phyloP scores from a whole-genome alignment of 2,329 filamentous ascomycete species.

The Aspergillus eucalypticola region DNA sequence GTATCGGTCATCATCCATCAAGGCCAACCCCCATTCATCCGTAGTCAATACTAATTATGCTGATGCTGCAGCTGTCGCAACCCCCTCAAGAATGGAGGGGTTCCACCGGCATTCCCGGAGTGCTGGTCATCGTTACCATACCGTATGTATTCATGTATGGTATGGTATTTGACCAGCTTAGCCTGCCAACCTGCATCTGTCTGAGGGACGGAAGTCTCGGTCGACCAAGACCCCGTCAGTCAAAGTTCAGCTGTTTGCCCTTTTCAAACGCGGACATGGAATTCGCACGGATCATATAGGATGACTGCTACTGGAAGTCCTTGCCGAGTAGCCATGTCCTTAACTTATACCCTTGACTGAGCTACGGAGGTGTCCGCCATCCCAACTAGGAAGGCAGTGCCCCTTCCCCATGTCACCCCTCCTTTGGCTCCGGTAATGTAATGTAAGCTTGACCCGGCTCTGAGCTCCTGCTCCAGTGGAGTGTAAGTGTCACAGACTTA shows the following conservation, averaged over 20 bases:
- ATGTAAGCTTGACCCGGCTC: constrained; percentile 14
- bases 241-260: neutral
- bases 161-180: constrained; percentile 7
- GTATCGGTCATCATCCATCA: neutral
- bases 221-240: neutral
- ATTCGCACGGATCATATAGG: neutral
- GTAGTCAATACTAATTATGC: constrained; percentile 8
- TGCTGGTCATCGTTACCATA: constrained; percentile 13
- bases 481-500: constrained; percentile 12
- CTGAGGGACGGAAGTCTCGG: neutral
- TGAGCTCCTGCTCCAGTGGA: constrained; percentile 9
- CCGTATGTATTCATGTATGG: neutral
- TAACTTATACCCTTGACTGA: neutral
- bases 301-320: neutral
- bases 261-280: neutral
- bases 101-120: constrained; percentile 21
- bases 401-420: neutral
- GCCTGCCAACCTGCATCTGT: neutral
- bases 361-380: neutral
- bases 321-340: too few relatives aligned
- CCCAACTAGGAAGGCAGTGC: neutral
- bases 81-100: constrained; percentile 14
- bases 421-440: constrained; percentile 13
- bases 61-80: constrained; percentile 18
- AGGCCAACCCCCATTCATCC: neutral